Conservation (phyloP, 495 filamentous ascomycete species). For the Hypomontagnella monticulosa region DNA sequence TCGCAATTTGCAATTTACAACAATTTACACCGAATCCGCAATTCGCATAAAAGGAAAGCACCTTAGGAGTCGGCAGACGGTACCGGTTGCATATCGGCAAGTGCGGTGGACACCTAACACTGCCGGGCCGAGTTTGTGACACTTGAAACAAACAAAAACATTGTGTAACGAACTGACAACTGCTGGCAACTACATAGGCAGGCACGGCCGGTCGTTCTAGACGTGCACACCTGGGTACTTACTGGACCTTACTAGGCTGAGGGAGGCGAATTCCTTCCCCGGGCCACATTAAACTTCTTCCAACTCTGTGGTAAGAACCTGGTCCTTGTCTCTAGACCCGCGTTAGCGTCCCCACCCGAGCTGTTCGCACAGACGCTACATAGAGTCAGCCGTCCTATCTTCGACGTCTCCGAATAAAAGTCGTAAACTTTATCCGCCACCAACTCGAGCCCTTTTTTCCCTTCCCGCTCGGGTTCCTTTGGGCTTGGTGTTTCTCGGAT, state of each 20-base stretch:
- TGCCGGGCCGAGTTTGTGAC: constrained; percentile 29
- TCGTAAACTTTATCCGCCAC: constrained; percentile 30
- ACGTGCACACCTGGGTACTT: no score
- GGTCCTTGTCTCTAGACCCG: constrained; percentile 28
- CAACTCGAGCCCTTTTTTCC: constrained; percentile 21
- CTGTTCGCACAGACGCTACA: constrained; percentile 33
- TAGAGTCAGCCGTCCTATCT: constrained; percentile 33
- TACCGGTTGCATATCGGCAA: constrained; percentile 27
- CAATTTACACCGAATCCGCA: no score
- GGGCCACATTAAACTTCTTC: constrained; percentile 36
- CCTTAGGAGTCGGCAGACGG: constrained; percentile 14
- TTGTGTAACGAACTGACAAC: constrained; percentile 18
- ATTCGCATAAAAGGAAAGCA: background rate
- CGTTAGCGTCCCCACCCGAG: constrained; percentile 46
- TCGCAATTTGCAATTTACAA: no score
- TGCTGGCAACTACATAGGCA: no score
- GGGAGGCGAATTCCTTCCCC: constrained; percentile 26
- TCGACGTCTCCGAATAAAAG: constrained; percentile 33
- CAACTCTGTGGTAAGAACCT: constrained; percentile 42
- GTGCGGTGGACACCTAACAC: constrained; percentile 13
- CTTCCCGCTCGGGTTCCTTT: constrained; percentile 12
- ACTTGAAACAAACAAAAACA: constrained; percentile 16
- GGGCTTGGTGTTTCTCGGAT: constrained; percentile 9
- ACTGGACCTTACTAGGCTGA: constrained; percentile 10
- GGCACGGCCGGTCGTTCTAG: constrained; percentile 21